Conservation (phyloP, 2,329 filamentous ascomycete species). For the Aspergillus tubingensis region DNA sequence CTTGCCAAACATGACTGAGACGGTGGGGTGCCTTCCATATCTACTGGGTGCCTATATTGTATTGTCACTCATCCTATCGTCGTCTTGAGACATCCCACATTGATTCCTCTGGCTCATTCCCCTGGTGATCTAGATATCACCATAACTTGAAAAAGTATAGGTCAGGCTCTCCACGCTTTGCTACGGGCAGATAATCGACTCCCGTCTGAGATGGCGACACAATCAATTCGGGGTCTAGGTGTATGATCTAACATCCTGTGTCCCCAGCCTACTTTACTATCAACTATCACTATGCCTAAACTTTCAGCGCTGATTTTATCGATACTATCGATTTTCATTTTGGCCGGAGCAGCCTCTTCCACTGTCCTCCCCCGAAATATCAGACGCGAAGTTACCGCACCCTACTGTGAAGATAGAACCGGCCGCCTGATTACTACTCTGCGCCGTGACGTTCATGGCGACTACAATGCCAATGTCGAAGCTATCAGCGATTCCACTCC, state of each 20-base stretch:
- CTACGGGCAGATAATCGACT: neutral
- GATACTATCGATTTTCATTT: neutral
- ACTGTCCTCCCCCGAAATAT: neutral
- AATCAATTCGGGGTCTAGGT: neutral
- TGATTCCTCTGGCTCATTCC: neutral
- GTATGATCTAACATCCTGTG: neutral
- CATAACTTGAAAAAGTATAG: neutral
- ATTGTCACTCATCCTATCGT: neutral
- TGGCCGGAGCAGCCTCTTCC: neutral
- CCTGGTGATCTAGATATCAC: neutral
- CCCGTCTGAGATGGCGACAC: neutral
- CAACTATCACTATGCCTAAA: constrained; percentile 1
- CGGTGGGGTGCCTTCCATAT: neutral
- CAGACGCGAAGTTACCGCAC: neutral
- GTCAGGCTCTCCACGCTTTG: neutral
- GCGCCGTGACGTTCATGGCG: neutral
- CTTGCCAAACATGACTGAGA: neutral
- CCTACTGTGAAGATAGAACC: neutral
- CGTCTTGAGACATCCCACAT: neutral
- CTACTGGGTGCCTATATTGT: neutral
- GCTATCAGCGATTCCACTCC: neutral
- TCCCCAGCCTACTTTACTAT: neutral
- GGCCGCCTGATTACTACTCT: neutral
- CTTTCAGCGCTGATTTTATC: neutral
- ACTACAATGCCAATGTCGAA: neutral